Conservation (phyloP, 768 basidiomycete genomes). For the Rhodocollybia butyracea region DNA sequence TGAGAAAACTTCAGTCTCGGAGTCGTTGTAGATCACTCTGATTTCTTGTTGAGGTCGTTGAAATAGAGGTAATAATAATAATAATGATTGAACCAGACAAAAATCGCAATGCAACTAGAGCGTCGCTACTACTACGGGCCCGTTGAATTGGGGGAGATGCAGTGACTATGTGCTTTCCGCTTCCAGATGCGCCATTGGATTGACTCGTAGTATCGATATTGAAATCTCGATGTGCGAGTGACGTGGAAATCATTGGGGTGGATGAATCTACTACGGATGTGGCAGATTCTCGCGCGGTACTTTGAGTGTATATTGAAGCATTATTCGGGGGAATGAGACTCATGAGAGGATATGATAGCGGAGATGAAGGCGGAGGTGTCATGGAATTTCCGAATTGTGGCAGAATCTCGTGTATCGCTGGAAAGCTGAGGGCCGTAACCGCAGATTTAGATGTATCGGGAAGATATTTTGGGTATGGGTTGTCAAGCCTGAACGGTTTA, state of each 20-base stretch:
- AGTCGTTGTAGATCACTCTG: too few relatives aligned
- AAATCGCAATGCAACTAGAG: too few relatives aligned
- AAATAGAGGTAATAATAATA: too few relatives aligned
- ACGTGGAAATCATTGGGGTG: too few relatives aligned
- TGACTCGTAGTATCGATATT: too few relatives aligned
- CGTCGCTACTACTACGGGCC: background rate
- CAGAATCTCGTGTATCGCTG: background rate
- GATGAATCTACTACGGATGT: background rate
- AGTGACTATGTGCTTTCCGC: too few relatives aligned
- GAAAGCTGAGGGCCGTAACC: background rate
- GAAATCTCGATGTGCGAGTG: background rate
- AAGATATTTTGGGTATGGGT: background rate
- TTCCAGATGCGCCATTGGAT: background rate
- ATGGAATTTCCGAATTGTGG: too few relatives aligned
- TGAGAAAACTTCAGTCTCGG: too few relatives aligned
- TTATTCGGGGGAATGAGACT: background rate
- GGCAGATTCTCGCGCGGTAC: background rate
- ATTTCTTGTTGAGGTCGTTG: too few relatives aligned
- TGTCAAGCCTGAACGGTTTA: constrained; percentile 2
- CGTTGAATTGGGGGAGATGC: background rate
- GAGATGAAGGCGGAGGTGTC: background rate
- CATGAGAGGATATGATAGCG: background rate
- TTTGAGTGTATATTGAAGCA: background rate
- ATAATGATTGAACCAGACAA: too few relatives aligned
- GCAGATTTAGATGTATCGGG: background rate